Evolutionary conservation across 208 protist species (phyloP).

Genomic region (Leishmania braziliensis): DNA sequence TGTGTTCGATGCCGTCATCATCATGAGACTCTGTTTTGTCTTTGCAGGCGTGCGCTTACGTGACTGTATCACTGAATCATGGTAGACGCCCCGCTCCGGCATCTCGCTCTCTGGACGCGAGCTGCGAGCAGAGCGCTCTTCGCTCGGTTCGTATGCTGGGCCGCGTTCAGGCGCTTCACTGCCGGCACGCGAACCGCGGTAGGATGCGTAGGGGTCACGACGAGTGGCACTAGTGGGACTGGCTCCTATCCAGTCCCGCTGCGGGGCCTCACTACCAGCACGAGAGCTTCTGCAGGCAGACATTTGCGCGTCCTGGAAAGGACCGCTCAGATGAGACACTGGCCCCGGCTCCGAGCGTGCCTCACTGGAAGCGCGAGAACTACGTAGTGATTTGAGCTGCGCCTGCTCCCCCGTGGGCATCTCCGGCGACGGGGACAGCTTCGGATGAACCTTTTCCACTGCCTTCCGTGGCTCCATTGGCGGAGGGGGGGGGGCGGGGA

Average conservation of each 20-base stretch:
- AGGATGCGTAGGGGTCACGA: slow-evolving; percentile 16
- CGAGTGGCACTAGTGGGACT: slow-evolving; percentile 15
- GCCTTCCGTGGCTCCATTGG: slow-evolving; percentile 31
- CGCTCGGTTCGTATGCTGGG: slow-evolving; percentile 12
- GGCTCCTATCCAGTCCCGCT: slow-evolving; percentile 27
- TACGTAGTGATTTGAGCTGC: slow-evolving; percentile 28
- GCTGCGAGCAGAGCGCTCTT: slow-evolving; percentile 33
- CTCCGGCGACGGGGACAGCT: slow-evolving; percentile 51
- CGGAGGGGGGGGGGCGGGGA: not conserved
- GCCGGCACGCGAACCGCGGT: slow-evolving; percentile 40
- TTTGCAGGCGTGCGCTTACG: slow-evolving; percentile 29
- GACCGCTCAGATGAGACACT: slow-evolving; percentile 10
- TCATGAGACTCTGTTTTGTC: slow-evolving; percentile 13
- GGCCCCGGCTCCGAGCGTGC: slow-evolving; percentile 35
- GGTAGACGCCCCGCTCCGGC: slow-evolving; percentile 27
- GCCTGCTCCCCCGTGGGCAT: slow-evolving; percentile 27
- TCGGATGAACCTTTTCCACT: slow-evolving; percentile 25
- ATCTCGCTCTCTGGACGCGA: slow-evolving; percentile 53
- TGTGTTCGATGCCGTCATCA: slow-evolving; percentile 10
- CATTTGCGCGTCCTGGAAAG: slow-evolving; percentile 34
- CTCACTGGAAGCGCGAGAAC: slow-evolving; percentile 54
- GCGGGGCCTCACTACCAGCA: slow-evolving; percentile 52
- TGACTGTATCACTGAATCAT: slow-evolving; percentile 18
- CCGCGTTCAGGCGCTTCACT: slow-evolving; percentile 55
- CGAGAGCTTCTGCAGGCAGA: slow-evolving; percentile 45